Conservation (phyloP, 169 alveolate species). For the Plasmodium vivax region DNA sequence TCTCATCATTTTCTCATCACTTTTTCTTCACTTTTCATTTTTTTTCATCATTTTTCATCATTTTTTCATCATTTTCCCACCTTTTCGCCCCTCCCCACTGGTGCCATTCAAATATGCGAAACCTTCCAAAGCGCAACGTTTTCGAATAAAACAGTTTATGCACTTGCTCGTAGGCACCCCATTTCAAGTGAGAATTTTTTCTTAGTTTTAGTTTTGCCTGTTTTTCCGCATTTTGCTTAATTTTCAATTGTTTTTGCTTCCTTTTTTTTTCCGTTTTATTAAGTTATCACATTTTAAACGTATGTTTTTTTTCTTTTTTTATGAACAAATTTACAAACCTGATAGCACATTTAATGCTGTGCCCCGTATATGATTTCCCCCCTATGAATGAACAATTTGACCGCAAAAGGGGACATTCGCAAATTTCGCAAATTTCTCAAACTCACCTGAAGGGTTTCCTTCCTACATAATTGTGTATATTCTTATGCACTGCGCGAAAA, state of each 20-base stretch:
- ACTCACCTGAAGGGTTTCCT: neutral
- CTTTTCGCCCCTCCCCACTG: neutral
- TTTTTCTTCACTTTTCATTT: neutral
- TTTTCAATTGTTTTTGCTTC: neutral
- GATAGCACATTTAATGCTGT: neutral
- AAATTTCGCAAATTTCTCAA: neutral
- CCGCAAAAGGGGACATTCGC: neutral
- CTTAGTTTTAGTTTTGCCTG: neutral
- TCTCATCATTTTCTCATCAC: neutral
- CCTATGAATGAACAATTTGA: neutral
- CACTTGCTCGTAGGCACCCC: neutral
- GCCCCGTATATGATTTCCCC: neutral
- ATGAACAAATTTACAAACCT: neutral
- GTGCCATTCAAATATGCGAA: neutral
- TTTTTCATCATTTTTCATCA: neutral
- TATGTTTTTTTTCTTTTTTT: neutral
- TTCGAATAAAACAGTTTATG: neutral
- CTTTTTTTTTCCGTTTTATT: neutral
- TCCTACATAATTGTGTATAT: neutral
- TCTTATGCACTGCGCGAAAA: neutral
- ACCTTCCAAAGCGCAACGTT: neutral
- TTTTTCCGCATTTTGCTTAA: neutral
- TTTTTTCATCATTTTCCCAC: neutral
- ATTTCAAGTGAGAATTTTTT: neutral
- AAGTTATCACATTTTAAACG: neutral